A percentile compares a stretch with the other conserved stretches of the same genome.
Conservation (phyloP, 164 flowering plant genomes). For the Echeveria elegans region DNA sequence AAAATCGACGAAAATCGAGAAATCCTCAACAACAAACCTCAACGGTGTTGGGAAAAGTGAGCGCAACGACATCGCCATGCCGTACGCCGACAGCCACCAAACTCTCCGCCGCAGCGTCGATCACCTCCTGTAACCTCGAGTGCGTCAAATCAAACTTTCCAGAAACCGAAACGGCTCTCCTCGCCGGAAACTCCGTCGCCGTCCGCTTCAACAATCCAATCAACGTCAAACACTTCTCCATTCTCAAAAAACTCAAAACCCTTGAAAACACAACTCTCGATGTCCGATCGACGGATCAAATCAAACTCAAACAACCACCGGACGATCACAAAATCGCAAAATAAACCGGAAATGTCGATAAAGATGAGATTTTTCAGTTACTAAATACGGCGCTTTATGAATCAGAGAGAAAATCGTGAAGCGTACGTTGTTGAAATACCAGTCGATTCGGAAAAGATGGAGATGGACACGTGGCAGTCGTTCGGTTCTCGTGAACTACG, state of each 20-base stretch:
- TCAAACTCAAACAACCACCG: background rate
- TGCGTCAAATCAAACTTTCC: conserved; percentile 67
- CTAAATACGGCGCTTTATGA: background rate
- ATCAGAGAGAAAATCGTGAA: background rate
- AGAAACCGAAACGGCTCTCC: conserved; percentile 58
- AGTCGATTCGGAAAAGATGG: background rate
- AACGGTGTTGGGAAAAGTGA: conserved; percentile 75
- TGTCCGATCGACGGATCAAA: background rate
- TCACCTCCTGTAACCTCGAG: conserved; percentile 35
- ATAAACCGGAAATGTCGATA: background rate
- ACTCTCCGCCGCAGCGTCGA: conserved; percentile 55
- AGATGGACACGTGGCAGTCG: background rate
- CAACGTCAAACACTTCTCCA: conserved; percentile 34
- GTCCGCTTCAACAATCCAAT: conserved; percentile 46
- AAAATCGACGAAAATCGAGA: background rate
- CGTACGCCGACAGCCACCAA: conserved; percentile 46
- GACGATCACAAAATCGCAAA: background rate
- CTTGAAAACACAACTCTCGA: background rate
- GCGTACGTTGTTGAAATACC: background rate
- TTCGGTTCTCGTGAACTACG: background rate
- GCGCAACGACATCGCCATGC: conserved; percentile 78
- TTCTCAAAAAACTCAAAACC: background rate
- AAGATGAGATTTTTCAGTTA: background rate
- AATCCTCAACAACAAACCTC: conserved; percentile 39
- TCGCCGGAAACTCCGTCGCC: conserved; percentile 39